A percentile compares a stretch with the other conserved stretches of the same genome.
Evolutionary conservation across 306 rosid species (phyloP).

Genomic region (Castanopsis chinensis): DNA sequence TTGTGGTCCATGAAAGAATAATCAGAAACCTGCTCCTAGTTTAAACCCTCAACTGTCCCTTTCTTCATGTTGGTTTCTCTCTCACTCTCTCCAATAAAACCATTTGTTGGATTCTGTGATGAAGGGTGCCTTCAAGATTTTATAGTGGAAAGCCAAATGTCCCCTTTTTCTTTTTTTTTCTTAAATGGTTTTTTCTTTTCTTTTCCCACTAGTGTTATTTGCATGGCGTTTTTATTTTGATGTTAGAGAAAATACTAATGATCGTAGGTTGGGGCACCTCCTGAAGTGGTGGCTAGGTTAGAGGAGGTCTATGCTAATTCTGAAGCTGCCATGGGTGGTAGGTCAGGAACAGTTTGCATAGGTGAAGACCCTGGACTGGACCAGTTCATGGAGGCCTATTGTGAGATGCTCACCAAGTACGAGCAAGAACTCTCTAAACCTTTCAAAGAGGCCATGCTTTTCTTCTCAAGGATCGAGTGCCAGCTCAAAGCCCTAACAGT

Average conservation of each 20-base stretch:
- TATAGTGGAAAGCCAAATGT: neutral
- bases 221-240: neutral
- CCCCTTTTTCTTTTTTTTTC: neutral
- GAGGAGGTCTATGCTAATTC: conserved; percentile 24
- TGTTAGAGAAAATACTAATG: neutral
- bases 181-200: neutral
- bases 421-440: conserved; percentile 49
- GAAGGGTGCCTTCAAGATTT: neutral
- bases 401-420: conserved; percentile 52
- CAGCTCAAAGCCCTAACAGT: conserved; percentile 36
- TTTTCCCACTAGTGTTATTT: neutral
- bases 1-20: neutral
- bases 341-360: neutral
- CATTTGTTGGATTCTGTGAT: no score
- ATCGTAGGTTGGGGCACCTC: conserved; percentile 45
- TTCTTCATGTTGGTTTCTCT: neutral
- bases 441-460: conserved; percentile 50
- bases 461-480: conserved; percentile 36
- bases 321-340: conserved; percentile 5
- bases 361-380: conserved; percentile 43
- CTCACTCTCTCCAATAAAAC: neutral
- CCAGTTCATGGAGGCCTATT: conserved; percentile 60
- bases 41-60: neutral
- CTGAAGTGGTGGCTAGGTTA: conserved; percentile 41
- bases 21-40: neutral